Evolutionary conservation across 2,329 filamentous ascomycete genomes (phyloP), one percentile per base, ranked within the genome.

Genomic region (Ilyonectria robusta): DNA sequence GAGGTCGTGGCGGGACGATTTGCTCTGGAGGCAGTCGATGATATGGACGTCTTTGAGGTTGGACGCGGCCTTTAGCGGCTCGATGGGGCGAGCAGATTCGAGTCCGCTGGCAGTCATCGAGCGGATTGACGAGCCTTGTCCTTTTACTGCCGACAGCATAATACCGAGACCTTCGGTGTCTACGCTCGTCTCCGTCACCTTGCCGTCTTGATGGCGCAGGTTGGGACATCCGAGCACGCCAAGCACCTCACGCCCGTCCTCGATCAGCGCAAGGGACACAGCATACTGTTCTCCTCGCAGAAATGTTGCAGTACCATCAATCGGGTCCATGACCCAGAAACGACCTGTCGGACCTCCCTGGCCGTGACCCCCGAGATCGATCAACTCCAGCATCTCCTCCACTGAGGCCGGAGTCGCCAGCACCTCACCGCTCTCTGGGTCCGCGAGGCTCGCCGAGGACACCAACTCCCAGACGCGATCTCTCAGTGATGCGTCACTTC

Each of bases 221-320:
- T 91, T 91, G 10, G 90, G 89, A 75, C 87, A 91, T 9, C 86
- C 89, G 47, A 91, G 79, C 2, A 90, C 86, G n/a, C 86, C 88
- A 23, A 92, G 76, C 57, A 85, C 81, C 76, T 92, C 87, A 51
- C 78, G 73, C 4, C 89, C 89, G 59, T 90, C 81, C 65, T 88
- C 84, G 2, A 91, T 78, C 68, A 92, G 78, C 3, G 87, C 86
- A 21, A 91, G 79, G 66, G 87, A 88, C 4, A 92, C 87, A 3
- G 86, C 89, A 66, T 91, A 92, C 78, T 92, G 89, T 77, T 89
- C 84, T 3, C 87, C 87, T 44, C 80, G 80, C 70, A 92, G 85
- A 65, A 90, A 92, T 0, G 88, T 87, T 17, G 86, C 86, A 1
- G 89, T 92, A 33, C 89, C 89, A 70, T 92, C 89, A 8, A 92